phyloP scores from a whole-genome alignment of 164 flowering plant genomes.

The Platanus orientalis region DNA sequence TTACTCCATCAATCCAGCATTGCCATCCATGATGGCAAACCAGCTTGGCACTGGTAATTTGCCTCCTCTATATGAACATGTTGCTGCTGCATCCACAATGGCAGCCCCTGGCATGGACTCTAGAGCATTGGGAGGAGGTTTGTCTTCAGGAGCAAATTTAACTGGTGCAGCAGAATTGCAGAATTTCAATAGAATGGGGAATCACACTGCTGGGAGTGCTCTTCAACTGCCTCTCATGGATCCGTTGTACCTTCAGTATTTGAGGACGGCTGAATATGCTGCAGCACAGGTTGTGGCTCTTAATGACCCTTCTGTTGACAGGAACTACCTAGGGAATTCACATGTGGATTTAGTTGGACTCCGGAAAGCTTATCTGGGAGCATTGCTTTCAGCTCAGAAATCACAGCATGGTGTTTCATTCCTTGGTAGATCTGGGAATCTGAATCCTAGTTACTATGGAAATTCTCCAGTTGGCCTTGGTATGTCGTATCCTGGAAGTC shows the following conservation, averaged over 20 bases:
- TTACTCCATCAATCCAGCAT: slow-evolving; percentile 47
- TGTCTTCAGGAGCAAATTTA: slow-evolving; percentile 41
- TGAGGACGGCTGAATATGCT: slow-evolving; percentile 57
- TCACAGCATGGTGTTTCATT: slow-evolving; percentile 58
- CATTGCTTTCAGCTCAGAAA: slow-evolving; percentile 59
- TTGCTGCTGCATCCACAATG: slow-evolving; percentile 54
- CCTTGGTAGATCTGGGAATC: slow-evolving; percentile 45
- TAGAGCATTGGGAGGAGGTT: slow-evolving; percentile 50
- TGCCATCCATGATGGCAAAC: slow-evolving; percentile 50
- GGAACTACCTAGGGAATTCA: slow-evolving; percentile 45
- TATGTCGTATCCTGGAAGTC: slow-evolving; percentile 70
- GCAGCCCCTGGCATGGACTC: slow-evolving; percentile 49
- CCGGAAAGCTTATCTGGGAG: slow-evolving; percentile 72
- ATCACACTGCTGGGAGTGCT: slow-evolving; percentile 36
- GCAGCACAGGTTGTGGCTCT: slow-evolving; percentile 56
- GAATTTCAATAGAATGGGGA: slow-evolving; percentile 46
- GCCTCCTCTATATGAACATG: slow-evolving; percentile 59
- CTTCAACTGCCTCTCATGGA: slow-evolving; percentile 48
- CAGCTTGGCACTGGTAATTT: slow-evolving; percentile 50
- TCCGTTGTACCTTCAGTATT: slow-evolving; percentile 67
- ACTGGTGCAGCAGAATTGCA: slow-evolving; percentile 54
- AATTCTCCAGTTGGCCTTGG: slow-evolving; percentile 59
- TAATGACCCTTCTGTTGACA: slow-evolving; percentile 46
- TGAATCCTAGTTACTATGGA: slow-evolving; percentile 55
- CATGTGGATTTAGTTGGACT: slow-evolving; percentile 55